Conservation (phyloP, 2,329 filamentous ascomycete genomes). For the Venturiaceae sp. region DNA sequence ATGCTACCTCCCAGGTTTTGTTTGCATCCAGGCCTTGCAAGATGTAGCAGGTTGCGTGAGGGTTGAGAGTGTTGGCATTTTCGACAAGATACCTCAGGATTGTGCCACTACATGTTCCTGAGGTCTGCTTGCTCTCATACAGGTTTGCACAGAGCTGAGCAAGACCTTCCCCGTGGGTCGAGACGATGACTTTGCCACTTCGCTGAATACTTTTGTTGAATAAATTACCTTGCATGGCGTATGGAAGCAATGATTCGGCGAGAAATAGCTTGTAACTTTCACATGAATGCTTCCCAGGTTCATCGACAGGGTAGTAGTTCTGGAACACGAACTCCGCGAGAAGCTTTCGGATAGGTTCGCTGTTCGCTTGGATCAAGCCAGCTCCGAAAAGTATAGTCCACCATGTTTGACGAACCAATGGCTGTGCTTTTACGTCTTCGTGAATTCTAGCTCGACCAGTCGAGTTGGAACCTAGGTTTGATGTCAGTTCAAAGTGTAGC, state of each 20-base stretch:
- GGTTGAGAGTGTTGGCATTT: not conserved
- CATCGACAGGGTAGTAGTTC: constrained; percentile 4
- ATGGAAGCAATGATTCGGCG: constrained; percentile 32
- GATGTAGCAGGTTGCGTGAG: constrained; percentile 1
- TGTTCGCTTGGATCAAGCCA: constrained; percentile 1
- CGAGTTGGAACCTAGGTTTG: not conserved
- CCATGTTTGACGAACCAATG: constrained; percentile 2
- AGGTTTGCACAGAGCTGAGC: not conserved
- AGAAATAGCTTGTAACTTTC: constrained; percentile 26
- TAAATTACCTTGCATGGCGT: constrained; percentile 34
- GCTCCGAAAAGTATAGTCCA: constrained; percentile 5
- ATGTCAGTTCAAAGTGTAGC: no score
- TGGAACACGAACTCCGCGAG: constrained; percentile 2
- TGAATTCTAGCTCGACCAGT: not conserved
- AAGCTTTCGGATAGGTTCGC: constrained; percentile 3
- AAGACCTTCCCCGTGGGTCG: not conserved
- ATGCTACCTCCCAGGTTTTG: not conserved
- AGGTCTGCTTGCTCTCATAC: not conserved
- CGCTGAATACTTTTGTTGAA: constrained; percentile 17
- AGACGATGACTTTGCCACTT: not conserved
- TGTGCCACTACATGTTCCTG: not conserved
- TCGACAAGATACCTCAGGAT: not conserved
- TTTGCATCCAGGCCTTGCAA: not conserved
- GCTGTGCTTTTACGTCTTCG: not conserved
- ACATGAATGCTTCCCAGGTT: not conserved